Evolutionary conservation across 1,284 basidiomycete species (phyloP).

Genomic region (Tremellales sp.): DNA sequence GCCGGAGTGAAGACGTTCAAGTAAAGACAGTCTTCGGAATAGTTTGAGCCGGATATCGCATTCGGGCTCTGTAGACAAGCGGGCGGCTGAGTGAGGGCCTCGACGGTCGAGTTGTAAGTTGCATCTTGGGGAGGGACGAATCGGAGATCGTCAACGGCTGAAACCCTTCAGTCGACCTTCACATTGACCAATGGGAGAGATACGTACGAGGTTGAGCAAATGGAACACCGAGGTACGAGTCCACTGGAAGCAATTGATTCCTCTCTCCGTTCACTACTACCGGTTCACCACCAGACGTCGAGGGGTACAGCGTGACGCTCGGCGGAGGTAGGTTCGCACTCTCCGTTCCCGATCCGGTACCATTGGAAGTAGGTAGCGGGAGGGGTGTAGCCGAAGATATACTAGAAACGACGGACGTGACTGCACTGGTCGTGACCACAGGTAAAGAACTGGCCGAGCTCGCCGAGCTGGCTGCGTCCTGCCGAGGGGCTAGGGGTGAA

Average conservation of each 20-base stretch:
- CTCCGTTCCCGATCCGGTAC: neutral
- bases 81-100: conserved; percentile 24
- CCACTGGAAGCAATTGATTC: conserved; percentile 1
- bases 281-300: conserved; percentile 5
- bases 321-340: neutral
- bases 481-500: neutral
- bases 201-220: conserved; percentile 57
- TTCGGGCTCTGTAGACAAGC: conserved; percentile 31
- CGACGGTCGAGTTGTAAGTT: conserved; percentile 21
- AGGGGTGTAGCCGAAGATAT: neutral
- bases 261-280: neutral
- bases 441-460: neutral
- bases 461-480: neutral
- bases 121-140: conserved; percentile 9
- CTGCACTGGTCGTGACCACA: neutral
- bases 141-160: conserved; percentile 11
- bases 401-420: neutral
- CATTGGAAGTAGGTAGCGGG: neutral
- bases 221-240: conserved; percentile 57
- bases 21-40: conserved; percentile 48
- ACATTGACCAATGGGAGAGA: neutral
- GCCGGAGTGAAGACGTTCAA: conserved; percentile 44
- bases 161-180: neutral
- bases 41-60: conserved; percentile 13
- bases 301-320: conserved; percentile 8